A percentile compares a stretch with the other conserved stretches of the same genome.
Evolutionary conservation across 768 basidiomycete species (phyloP).

Genomic region (Rhodotorula diobovata): DNA sequence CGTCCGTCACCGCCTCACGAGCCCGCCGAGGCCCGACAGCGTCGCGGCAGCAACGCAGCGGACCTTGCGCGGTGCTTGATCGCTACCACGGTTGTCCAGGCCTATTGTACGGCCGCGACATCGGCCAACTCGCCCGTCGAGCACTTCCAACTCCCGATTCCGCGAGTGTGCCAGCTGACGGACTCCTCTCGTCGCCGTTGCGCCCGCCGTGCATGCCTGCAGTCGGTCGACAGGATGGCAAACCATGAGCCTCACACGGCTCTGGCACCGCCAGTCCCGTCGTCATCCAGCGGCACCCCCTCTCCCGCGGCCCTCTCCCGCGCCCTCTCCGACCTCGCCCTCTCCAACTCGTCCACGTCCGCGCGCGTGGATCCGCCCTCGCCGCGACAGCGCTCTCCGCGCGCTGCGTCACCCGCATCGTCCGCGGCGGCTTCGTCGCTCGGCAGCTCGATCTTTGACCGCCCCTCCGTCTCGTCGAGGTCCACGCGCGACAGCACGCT

Average conservation of each 20-base stretch:
- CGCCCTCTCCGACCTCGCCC: slow-evolving; percentile 13
- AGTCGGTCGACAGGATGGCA: background rate
- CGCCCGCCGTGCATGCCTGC: too few species aligned
- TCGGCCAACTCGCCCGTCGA: too few species aligned
- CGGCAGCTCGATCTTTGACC: slow-evolving; percentile 18
- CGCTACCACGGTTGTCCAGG: too few species aligned
- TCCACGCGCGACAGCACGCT: slow-evolving; percentile 10
- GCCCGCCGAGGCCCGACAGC: too few species aligned
- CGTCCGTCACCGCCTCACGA: background rate
- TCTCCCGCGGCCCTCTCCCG: slow-evolving; percentile 3
- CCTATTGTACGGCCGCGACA: too few species aligned
- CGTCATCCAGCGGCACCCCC: background rate
- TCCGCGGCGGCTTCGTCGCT: slow-evolving; percentile 10
- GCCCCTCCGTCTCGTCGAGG: background rate
- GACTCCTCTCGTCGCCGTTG: too few species aligned
- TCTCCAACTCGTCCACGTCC: background rate
- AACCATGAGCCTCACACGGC: background rate
- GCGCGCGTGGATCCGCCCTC: background rate
- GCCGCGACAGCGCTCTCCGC: background rate
- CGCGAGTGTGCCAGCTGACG: background rate
- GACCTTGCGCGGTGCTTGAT: too few species aligned
- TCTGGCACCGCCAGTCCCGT: background rate
- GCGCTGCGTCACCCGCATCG: background rate
- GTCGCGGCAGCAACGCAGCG: too few species aligned
- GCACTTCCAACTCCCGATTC: too few species aligned